phyloP scores from a whole-genome alignment of 768 basidiomycete genomes.

The Mycena venus region DNA sequence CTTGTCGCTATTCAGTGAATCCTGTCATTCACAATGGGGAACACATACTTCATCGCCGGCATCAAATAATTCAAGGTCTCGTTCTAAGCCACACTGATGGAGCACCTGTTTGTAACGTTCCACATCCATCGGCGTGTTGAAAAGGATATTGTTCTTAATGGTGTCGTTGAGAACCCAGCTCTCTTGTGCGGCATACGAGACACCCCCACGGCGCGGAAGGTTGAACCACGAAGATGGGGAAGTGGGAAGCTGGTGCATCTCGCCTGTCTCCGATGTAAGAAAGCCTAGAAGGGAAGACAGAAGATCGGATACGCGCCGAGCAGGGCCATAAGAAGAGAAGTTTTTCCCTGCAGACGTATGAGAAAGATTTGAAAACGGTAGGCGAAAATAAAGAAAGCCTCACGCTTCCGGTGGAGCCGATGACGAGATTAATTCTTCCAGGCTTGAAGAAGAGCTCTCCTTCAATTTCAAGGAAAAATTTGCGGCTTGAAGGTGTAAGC shows the following conservation, averaged over 20 bases:
- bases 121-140: conserved; percentile 57
- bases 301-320: conserved; percentile 50
- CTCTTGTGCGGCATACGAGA: conserved; percentile 74
- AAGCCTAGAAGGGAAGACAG: background rate
- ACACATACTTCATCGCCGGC: conserved; percentile 61
- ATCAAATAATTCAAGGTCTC: conserved; percentile 77
- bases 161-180: conserved; percentile 75
- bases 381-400: conserved; percentile 32
- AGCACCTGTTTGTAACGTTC: conserved; percentile 83
- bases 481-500: conserved; percentile 39
- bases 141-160: conserved; percentile 41
- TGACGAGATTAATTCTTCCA: conserved; percentile 55
- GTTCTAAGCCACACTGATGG: conserved; percentile 80
- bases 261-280: conserved; percentile 36
- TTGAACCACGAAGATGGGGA: conserved; percentile 36
- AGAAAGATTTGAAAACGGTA: background rate
- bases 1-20: conserved; percentile 60
- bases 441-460: conserved; percentile 58
- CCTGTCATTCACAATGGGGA: conserved; percentile 56
- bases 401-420: conserved; percentile 51
- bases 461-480: conserved; percentile 55
- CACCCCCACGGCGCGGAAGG: conserved; percentile 64
- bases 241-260: conserved; percentile 60
- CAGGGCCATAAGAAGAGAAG: conserved; percentile 74
- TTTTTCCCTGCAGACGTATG: conserved; percentile 37